phyloP scores from a whole-genome alignment of 495 filamentous ascomycete species.

The Xylaria sp. region DNA sequence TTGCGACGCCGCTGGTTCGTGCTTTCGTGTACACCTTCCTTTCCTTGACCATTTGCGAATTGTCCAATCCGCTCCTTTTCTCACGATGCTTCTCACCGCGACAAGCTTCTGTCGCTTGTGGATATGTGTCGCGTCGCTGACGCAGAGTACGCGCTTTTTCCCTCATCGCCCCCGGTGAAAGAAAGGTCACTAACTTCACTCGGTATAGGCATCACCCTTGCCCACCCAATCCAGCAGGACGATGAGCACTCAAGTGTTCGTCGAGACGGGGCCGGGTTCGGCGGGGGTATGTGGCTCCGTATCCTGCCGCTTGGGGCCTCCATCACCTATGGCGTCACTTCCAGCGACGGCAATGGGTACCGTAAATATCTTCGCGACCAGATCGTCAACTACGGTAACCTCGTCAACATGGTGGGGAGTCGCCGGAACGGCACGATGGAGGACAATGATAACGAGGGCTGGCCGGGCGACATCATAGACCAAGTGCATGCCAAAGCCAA shows the following conservation, averaged over 20 bases:
- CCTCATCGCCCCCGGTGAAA: too few species aligned
- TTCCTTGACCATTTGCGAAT: neutral
- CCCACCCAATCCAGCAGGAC: slow-evolving; percentile 4
- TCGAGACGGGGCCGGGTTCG: slow-evolving; percentile 31
- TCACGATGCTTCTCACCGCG: slow-evolving; percentile 10
- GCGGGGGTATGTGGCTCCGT: slow-evolving; percentile 45
- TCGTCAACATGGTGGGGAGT: slow-evolving; percentile 61
- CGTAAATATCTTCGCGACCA: slow-evolving; percentile 39
- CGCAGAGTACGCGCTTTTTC: slow-evolving; percentile 6
- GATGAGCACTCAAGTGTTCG: slow-evolving; percentile 3
- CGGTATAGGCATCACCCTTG: slow-evolving; percentile 13
- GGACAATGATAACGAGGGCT: slow-evolving; percentile 62
- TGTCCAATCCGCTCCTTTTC: neutral
- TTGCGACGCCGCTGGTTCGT: slow-evolving; percentile 11
- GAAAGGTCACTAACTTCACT: neutral
- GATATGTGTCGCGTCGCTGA: slow-evolving; percentile 15
- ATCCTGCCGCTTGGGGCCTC: slow-evolving; percentile 64
- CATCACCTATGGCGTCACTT: slow-evolving; percentile 57
- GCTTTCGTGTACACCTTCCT: neutral
- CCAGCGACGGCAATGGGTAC: slow-evolving; percentile 48
- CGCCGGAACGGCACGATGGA: slow-evolving; percentile 53
- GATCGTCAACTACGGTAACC: slow-evolving; percentile 39
- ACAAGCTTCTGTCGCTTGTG: slow-evolving; percentile 8
- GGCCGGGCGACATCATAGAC: slow-evolving; percentile 55
- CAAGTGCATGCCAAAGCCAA: slow-evolving; percentile 48